Percentiles rank a stretch among this genome's conserved stretches.
phyloP scores from a whole-genome alignment of 2,329 filamentous ascomycete species.

The Colletotrichum navitas region DNA sequence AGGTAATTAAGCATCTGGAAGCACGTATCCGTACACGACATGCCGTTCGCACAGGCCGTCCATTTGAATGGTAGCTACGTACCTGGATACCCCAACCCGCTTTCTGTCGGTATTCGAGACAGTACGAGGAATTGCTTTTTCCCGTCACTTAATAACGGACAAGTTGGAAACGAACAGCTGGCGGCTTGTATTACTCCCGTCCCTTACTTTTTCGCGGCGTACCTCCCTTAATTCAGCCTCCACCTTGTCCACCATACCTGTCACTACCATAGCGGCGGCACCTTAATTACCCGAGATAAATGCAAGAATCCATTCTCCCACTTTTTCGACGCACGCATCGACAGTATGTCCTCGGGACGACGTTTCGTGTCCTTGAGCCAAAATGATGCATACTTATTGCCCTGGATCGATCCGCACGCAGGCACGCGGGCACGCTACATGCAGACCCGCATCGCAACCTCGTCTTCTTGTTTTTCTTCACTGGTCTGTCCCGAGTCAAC shows the following conservation, averaged over 20 bases:
- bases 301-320: not conserved
- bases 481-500: not conserved
- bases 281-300: not conserved
- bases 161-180: not conserved
- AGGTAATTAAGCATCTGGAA: conserved; percentile 17
- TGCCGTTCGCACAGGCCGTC: not conserved
- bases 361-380: not conserved
- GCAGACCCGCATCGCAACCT: not conserved
- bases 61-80: no score
- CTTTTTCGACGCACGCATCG: not conserved
- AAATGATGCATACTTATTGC: not conserved
- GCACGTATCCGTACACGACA: not conserved
- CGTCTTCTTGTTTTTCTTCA: not conserved
- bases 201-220: not conserved
- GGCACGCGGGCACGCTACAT: not conserved
- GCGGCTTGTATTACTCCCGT: not conserved
- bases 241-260: not conserved
- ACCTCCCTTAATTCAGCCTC: not conserved
- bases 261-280: not conserved
- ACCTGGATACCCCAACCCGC: not conserved
- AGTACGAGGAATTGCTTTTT: not conserved
- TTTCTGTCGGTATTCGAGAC: not conserved
- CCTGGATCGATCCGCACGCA: not conserved
- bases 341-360: no score
- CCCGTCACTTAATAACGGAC: not conserved